These are phyloP conservation scores for Sphagnum tenellum DNA, from an alignment of 225 moss, liverwort and hornwort species.

Conservation along the genomic window DNA sequence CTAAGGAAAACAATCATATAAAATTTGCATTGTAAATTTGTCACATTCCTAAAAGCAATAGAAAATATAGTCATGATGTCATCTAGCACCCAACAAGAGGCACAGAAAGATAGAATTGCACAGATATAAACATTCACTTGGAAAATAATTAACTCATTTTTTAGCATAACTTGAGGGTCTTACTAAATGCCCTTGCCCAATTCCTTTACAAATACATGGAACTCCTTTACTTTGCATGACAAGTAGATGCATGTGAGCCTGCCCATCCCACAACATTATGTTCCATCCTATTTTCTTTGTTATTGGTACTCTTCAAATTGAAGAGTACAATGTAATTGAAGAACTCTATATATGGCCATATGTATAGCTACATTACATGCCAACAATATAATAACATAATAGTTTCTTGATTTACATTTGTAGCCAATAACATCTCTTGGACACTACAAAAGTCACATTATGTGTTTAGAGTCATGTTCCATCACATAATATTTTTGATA, in stretches of 20 bases:
- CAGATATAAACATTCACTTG: constrained; percentile 30
- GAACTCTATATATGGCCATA: neutral
- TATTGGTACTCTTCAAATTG: no score
- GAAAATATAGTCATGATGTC: no score
- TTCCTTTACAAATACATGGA: constrained; percentile 92
- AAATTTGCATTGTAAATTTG: neutral
- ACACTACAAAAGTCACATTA: constrained; percentile 43
- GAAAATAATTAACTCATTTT: constrained; percentile 92
- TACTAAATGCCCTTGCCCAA: constrained; percentile 96
- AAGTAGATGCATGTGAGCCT: constrained; percentile 98
- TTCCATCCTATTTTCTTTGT: no score
- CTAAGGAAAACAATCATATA: no score
- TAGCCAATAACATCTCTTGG: neutral
- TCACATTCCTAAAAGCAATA: no score
- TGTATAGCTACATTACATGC: neutral
- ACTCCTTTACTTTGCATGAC: constrained; percentile 97
- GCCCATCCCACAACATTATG: constrained; percentile 11
- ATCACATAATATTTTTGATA: constrained; percentile 97
- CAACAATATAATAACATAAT: no score
- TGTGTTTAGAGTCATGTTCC: constrained; percentile 98
- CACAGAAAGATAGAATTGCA: neutral
- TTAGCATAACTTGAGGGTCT: constrained; percentile 91
- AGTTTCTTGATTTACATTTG: neutral
- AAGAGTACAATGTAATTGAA: no score
- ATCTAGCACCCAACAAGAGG: no score